Evolutionary conservation across 2,329 filamentous ascomycete genomes (phyloP).

Genomic region (Aspergillus jensenii): DNA sequence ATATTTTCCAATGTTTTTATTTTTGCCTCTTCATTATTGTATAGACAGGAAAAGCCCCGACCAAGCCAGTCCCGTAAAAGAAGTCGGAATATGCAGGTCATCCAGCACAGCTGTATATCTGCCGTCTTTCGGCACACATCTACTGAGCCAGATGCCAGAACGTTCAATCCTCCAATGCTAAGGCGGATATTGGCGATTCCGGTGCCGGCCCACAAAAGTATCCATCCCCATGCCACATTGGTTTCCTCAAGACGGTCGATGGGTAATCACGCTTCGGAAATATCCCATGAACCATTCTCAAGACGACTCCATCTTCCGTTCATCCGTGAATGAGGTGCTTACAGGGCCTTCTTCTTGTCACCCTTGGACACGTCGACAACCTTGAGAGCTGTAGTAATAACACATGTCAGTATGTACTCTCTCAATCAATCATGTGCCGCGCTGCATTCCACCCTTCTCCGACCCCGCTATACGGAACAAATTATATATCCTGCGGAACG

Average conservation of each 20-base stretch:
- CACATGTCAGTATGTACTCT: conserved; percentile 21
- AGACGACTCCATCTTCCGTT: conserved; percentile 24
- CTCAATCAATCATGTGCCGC: background rate
- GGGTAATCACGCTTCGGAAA: conserved; percentile 29
- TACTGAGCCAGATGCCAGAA: conserved; percentile 29
- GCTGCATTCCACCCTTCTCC: background rate
- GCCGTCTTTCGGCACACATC: conserved; percentile 19
- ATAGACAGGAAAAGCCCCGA: conserved; percentile 32
- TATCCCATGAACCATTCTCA: conserved; percentile 23
- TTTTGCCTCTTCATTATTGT: conserved; percentile 29
- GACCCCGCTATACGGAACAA: background rate
- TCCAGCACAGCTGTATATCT: conserved; percentile 21
- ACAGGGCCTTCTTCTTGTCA: conserved; percentile 47
- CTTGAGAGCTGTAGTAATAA: conserved; percentile 39
- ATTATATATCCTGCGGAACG: background rate
- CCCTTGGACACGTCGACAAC: conserved; percentile 47
- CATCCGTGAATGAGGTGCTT: conserved; percentile 30
- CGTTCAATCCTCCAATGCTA: conserved; percentile 12
- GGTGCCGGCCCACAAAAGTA: conserved; percentile 34
- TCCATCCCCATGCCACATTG: conserved; percentile 25
- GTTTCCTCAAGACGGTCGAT: conserved; percentile 28
- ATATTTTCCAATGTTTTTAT: conserved; percentile 41
- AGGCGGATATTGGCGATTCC: conserved; percentile 17
- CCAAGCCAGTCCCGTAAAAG: conserved; percentile 24
- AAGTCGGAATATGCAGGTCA: conserved; percentile 33